Evolutionary conservation across 441 rosid genomes (phyloP).

Genomic region (Gossypium trilobum): DNA sequence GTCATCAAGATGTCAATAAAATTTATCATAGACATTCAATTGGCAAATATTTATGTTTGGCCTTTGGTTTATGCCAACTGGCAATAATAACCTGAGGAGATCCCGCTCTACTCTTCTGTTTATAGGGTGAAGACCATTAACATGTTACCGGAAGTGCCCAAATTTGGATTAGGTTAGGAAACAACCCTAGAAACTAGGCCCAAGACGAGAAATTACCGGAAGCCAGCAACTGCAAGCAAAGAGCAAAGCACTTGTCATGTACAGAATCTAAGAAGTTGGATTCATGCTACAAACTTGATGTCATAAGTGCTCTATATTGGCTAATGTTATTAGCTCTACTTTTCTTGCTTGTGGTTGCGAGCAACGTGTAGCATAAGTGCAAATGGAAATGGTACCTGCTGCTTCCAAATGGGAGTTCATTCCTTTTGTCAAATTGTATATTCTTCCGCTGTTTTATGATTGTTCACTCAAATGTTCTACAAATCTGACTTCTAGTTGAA

Average conservation of each 20-base stretch:
- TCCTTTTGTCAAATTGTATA: not conserved
- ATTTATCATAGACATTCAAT: not conserved
- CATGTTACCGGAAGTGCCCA: not conserved
- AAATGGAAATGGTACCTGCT: not conserved
- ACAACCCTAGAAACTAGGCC: not conserved
- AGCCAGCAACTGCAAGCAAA: not conserved
- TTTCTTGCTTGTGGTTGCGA: not conserved
- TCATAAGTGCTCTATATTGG: not conserved
- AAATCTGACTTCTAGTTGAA: not conserved
- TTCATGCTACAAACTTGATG: not conserved
- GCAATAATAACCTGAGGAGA: slow-evolving; percentile 1
- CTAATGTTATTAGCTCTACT: not conserved
- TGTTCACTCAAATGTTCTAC: not conserved
- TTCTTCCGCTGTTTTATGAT: not conserved
- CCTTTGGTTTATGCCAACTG: not conserved
- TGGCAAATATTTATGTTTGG: not conserved
- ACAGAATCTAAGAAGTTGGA: slow-evolving; percentile 1
- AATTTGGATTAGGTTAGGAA: not conserved
- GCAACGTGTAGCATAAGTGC: not conserved
- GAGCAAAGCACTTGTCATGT: not conserved
- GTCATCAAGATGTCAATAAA: not conserved
- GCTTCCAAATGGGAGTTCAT: not conserved
- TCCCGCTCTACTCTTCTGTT: not conserved
- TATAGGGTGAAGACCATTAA: not conserved
- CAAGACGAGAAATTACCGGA: not conserved